A percentile compares a stretch with the other conserved stretches of the same genome.
These are phyloP conservation scores for Metarhizium sp. DNA, from an alignment of 2,329 filamentous ascomycete genomes.

Conservation along the genomic window DNA sequence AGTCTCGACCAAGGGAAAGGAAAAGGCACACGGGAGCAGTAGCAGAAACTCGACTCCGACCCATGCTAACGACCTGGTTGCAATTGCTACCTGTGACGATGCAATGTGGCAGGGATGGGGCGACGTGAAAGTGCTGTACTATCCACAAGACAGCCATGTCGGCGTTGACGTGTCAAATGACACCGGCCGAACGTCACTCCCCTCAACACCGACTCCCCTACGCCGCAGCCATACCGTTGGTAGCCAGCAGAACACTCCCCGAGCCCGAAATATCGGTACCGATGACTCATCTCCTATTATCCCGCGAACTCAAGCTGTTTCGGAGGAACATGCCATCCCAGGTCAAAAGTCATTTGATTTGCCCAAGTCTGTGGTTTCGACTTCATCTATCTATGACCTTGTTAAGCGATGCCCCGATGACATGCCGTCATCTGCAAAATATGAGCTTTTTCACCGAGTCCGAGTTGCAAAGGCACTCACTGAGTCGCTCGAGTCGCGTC, in stretches of 20 bases:
- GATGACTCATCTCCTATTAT: conserved; percentile 42
- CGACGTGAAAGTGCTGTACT: conserved; percentile 72
- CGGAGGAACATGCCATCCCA: conserved; percentile 23
- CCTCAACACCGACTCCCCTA: conserved; percentile 66
- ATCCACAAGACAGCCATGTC: conserved; percentile 37
- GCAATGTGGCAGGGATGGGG: conserved; percentile 68
- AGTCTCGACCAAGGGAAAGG: conserved; percentile 64
- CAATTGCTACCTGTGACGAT: conserved; percentile 55
- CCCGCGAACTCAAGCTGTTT: conserved; percentile 30
- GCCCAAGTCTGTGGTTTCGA: conserved; percentile 43
- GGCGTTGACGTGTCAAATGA: conserved; percentile 13
- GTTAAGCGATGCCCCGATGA: conserved; percentile 47
- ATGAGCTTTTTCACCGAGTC: conserved; percentile 77
- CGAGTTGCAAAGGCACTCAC: conserved; percentile 75
- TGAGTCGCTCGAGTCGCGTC: conserved; percentile 54
- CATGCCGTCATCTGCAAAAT: conserved; percentile 64
- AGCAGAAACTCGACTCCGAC: conserved; percentile 45
- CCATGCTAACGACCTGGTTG: conserved; percentile 76
- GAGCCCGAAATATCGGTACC: conserved; percentile 19
- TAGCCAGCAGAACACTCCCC: conserved; percentile 33
- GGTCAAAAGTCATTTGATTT: conserved; percentile 57
- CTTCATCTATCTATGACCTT: conserved; percentile 46
- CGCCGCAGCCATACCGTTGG: conserved; percentile 56
- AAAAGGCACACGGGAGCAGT: conserved; percentile 42
- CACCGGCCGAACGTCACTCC: conserved; percentile 34